Base-by-base conservation (phyloP, 768 basidiomycete species). In the Boletus speciosus region DNA sequence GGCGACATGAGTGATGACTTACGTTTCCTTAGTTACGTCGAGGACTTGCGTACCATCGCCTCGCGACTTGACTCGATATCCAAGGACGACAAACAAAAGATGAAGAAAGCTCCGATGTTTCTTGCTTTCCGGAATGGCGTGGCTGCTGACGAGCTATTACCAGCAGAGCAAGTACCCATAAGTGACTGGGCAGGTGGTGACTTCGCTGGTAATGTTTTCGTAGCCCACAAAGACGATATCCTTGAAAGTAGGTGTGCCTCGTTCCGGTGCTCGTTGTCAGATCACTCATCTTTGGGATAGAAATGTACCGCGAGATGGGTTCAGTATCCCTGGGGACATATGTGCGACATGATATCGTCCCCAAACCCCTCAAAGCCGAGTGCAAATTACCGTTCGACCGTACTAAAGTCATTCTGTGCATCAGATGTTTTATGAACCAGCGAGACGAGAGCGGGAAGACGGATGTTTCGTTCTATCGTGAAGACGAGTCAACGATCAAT, bases 231-330 rank as follows among this genome's bases (percentile, higher is more conserved):
- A 23, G 55, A 62, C 21, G 51, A 43, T 16, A 5, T 5, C 3
- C 48, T 62, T 4, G 36, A 61, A 35, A 61, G 59, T 62, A 23
- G 6, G 59, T 23, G n/a, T 25, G n/a, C 11, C 11, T 14, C 8
- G n/a, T 25, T n/a, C 1, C 3, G 16, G 29, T 15, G 29, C 14
- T 40, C 8, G 23, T 37, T 12, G 25, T 32, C 23, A 5, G 12
- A 19, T 29, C 15, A 40, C 32, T 38, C 2, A 32, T 29, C 11
- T 10, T 38, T n/a, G 5, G 38, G 21, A 5, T 31, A 60, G 59
- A 52, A 39, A 41, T 61, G 59, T 61, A 61, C 36, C 19, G 23
- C 19, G 46, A 47, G 8, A 50, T 62, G 60, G 60, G 56, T 14
- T 53, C 55, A 5, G 25, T 39, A 19, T 62, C 40, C 44, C 41